Evolutionary conservation across 2,329 filamentous ascomycete species (phyloP), one percentile per base, ranked within the genome.

Genomic region (Ophiostoma triangulosporum): DNA sequence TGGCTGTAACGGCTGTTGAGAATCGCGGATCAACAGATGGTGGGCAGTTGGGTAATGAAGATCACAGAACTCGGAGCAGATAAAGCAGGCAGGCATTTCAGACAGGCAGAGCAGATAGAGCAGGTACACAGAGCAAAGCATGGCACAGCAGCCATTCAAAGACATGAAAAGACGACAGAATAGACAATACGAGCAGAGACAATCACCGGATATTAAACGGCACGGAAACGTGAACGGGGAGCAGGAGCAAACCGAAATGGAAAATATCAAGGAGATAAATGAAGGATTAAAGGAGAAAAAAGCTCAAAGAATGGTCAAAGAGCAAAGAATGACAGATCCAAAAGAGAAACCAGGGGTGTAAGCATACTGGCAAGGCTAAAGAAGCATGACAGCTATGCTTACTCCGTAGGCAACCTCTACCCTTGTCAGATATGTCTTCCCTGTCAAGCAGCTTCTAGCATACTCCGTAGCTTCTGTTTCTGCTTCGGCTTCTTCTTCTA

Each of bases 391-490:
- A 22, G 31, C n/a, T n/a, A n/a, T n/a, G n/a, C n/a, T n/a, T n/a
- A n/a, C n/a, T n/a, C n/a, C n/a, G 51, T 35, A n/a, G 35, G 29
- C 26, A 43, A 50, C 49, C 48, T 48, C 35, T 50, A 29, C 40
- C 49, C 56, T 26, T 49, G 45, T 46, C 36, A 50, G 29, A 26
- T 27, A 32, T 26, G 24, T 49, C 32, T 35, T 33, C 12, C 31
- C 20, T 49, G 17, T 20, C 20, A 24, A 35, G 5, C n/a, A 38
- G 35, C 14, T 38, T 17, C 20, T 38, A 38, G 35, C 35, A 38
- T 38, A n/a, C n/a, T n/a, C n/a, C n/a, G n/a, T n/a, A 38, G 35
- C 35, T 33, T 33, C 32, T 33, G 14, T 5, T 38, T 38, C 35
- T 38, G 29, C 29, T 32, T 32, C 29, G 8, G n/a, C 8, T 38